A percentile compares a stretch with the other conserved stretches of the same genome.
Conservation (phyloP, 75 land plant species). For the Pinus taeda region DNA sequence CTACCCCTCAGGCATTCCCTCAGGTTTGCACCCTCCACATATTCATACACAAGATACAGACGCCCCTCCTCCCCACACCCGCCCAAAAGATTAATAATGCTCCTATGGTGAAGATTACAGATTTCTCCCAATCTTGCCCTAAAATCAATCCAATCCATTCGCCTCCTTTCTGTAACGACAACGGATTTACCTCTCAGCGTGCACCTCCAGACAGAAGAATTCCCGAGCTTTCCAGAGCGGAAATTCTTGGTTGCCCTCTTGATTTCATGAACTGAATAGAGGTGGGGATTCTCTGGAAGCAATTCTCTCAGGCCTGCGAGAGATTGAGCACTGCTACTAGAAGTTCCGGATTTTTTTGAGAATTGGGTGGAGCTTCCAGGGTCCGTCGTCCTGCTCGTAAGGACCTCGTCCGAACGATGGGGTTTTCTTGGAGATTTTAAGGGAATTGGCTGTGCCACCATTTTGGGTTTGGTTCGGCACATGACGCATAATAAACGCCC, state of each 20-base stretch:
- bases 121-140: neutral
- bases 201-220: neutral
- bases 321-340: neutral
- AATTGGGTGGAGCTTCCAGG: neutral
- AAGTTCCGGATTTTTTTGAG: neutral
- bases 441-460: no score
- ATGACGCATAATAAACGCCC: no score
- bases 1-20: slow-evolving; percentile 9
- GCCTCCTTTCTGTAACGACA: neutral
- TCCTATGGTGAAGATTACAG: slow-evolving; percentile 13
- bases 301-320: neutral
- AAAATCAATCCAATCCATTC: neutral
- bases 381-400: neutral
- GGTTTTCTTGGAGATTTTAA: no score
- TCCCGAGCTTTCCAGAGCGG: neutral
- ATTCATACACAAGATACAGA: slow-evolving; percentile 21
- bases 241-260: neutral
- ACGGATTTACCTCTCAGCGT: slow-evolving; percentile 4
- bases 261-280: slow-evolving; percentile 1
- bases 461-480: no score
- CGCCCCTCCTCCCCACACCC: slow-evolving; percentile 10
- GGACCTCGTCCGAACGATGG: no score
- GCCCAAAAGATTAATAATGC: slow-evolving; percentile 17
- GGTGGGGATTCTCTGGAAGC: slow-evolving; percentile 1
- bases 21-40: slow-evolving; percentile 13